A percentile compares a stretch with the other conserved stretches of the same genome.
phyloP scores from a whole-genome alignment of 2,329 filamentous ascomycete species.

The Fusarium floridanum region DNA sequence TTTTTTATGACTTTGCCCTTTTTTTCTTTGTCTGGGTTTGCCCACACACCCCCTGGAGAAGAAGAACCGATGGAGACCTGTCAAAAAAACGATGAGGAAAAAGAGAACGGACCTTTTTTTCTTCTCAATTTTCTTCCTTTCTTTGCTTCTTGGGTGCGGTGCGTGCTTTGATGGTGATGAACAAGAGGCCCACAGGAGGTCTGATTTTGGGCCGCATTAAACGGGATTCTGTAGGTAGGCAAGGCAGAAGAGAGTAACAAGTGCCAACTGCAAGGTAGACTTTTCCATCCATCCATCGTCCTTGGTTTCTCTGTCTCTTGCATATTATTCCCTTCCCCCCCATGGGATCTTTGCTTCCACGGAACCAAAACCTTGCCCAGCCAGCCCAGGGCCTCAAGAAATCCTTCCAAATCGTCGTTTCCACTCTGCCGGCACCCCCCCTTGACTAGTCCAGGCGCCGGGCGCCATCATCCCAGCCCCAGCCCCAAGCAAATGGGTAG shows the following conservation, averaged over 20 bases:
- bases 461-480: not conserved
- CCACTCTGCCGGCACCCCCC: conserved; percentile 29
- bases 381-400: conserved; percentile 3
- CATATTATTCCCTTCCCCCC: not conserved
- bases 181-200: conserved; percentile 33
- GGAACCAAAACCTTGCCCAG: too few species aligned
- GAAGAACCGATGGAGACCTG: conserved; percentile 3
- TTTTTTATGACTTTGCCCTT: not conserved
- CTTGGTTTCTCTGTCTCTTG: conserved; percentile 4
- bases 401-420: conserved; percentile 23
- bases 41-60: not conserved
- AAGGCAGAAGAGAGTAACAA: conserved; percentile 25
- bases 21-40: conserved; percentile 11
- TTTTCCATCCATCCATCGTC: not conserved
- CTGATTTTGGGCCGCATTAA: conserved; percentile 41
- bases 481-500: not conserved
- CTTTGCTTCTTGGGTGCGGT: conserved; percentile 2
- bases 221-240: conserved; percentile 29
- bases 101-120: not conserved
- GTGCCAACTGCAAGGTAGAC: conserved; percentile 11
- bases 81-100: not conserved
- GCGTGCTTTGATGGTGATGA: conserved; percentile 25
- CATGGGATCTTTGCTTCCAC: not conserved
- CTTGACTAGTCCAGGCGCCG: not conserved
- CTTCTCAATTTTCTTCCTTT: not conserved